Evolutionary conservation across 1,139 yeast genomes (phyloP).

Genomic region (Yueomyces sp.): DNA sequence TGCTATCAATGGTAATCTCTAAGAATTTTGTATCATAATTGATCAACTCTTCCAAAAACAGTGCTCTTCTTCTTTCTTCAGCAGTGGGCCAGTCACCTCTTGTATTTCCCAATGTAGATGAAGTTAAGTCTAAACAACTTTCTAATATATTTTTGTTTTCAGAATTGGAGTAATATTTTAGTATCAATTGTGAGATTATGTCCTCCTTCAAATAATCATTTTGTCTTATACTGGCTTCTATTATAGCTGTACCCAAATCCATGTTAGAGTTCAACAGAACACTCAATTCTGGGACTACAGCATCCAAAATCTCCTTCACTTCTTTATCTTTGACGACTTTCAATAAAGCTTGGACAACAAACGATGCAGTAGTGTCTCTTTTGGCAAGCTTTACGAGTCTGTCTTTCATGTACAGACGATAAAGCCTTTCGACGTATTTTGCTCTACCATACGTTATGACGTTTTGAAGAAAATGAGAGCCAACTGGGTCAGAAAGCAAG

Average conservation of each 20-base stretch:
- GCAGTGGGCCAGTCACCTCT: slow-evolving; percentile 88
- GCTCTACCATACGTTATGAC: slow-evolving; percentile 54
- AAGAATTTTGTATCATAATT: slow-evolving; percentile 52
- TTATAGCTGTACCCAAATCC: slow-evolving; percentile 55
- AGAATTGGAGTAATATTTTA: slow-evolving; percentile 45
- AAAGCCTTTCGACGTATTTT: slow-evolving; percentile 59
- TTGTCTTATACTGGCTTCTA: slow-evolving; percentile 53
- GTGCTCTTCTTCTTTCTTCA: slow-evolving; percentile 70
- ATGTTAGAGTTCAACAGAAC: slow-evolving; percentile 53
- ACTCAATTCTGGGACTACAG: slow-evolving; percentile 54
- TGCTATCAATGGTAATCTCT: slow-evolving; percentile 44
- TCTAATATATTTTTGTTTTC: slow-evolving; percentile 42
- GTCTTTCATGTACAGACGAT: slow-evolving; percentile 58
- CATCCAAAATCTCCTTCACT: slow-evolving; percentile 53
- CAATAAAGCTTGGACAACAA: slow-evolving; percentile 60
- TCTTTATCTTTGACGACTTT: slow-evolving; percentile 48
- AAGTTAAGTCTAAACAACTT: slow-evolving; percentile 47
- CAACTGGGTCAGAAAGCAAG: slow-evolving; percentile 74
- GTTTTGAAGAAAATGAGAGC: slow-evolving; percentile 78
- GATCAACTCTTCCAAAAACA: slow-evolving; percentile 61
- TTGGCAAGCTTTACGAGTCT: slow-evolving; percentile 60
- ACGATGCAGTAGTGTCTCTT: slow-evolving; percentile 73
- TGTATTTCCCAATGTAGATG: slow-evolving; percentile 70
- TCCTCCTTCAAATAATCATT: slow-evolving; percentile 54
- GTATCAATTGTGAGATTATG: slow-evolving; percentile 45